Conservation (phyloP, 179 eudicot genomes). For the Corrigiola litoralis region DNA sequence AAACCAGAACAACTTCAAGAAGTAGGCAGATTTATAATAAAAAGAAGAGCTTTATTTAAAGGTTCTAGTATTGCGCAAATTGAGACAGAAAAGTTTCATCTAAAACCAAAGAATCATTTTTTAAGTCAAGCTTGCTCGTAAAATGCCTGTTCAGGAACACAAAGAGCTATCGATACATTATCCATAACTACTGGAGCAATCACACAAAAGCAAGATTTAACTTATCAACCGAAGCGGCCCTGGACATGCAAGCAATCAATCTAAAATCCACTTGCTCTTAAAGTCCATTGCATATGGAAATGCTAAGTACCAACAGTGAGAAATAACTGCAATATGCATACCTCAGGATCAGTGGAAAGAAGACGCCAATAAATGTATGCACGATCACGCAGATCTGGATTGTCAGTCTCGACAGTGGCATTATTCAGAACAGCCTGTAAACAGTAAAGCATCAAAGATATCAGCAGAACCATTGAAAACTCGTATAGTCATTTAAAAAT, state of each 20-base stretch:
- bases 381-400: constrained; percentile 97
- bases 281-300: too few relatives aligned
- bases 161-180: neutral
- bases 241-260: too few relatives aligned
- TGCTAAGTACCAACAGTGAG: too few relatives aligned
- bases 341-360: constrained; percentile 99
- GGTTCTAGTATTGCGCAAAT: neutral
- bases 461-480: constrained; percentile 8
- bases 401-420: constrained; percentile 98
- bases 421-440: constrained; percentile 90
- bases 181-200: too few relatives aligned
- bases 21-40: neutral
- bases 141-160: neutral
- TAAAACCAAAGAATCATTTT: too few relatives aligned
- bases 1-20: neutral
- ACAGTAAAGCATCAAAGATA: constrained; percentile 6
- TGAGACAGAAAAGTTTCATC: too few relatives aligned
- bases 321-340: constrained; percentile 21
- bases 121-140: neutral
- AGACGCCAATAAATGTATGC: constrained; percentile 99
- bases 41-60: neutral
- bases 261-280: too few relatives aligned
- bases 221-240: neutral
- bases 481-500: too few relatives aligned
- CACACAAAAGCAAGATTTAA: too few relatives aligned